Conservation (phyloP, 2,329 filamentous ascomycete species). For the Colletotrichum zoysiae region DNA sequence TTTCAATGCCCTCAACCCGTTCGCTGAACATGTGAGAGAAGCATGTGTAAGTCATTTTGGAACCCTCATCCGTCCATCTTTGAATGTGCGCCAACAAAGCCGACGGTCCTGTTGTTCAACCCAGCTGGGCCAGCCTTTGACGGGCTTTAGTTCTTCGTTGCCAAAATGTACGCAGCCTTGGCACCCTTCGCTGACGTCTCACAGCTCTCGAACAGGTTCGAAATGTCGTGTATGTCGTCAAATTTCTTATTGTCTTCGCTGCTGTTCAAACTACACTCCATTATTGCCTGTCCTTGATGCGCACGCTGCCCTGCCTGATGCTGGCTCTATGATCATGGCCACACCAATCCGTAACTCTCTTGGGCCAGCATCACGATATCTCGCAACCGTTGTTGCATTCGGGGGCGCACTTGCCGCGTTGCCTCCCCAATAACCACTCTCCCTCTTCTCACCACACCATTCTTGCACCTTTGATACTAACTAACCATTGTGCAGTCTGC, state of each 20-base stretch:
- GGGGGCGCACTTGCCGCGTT: constrained; percentile 20
- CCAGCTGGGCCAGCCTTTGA: constrained; percentile 1
- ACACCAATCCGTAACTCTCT: not conserved
- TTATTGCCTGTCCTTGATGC: constrained; percentile 12
- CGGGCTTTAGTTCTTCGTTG: constrained; percentile 35
- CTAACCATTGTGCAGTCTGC: constrained; percentile 57
- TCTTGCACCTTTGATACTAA: constrained; percentile 16
- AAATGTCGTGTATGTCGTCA: constrained; percentile 62
- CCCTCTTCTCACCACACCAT: constrained; percentile 22
- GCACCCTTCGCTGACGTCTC: constrained; percentile 52
- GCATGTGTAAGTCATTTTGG: constrained; percentile 55
- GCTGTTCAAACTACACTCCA: constrained; percentile 30
- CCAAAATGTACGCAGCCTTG: constrained; percentile 50
- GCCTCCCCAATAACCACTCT: constrained; percentile 10
- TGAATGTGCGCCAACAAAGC: not conserved
- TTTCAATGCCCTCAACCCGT: constrained; percentile 41
- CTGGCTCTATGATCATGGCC: not conserved
- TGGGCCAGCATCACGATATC: constrained; percentile 20
- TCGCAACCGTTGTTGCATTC: constrained; percentile 22
- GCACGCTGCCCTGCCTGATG: not conserved
- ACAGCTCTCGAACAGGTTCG: constrained; percentile 63
- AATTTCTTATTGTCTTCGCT: constrained; percentile 36
- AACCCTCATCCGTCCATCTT: not conserved
- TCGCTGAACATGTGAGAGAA: constrained; percentile 56
- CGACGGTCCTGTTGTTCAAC: not conserved